Base-by-base conservation (phyloP, 2,329 filamentous ascomycete genomes). In the Fusarium abutilonis region DNA sequence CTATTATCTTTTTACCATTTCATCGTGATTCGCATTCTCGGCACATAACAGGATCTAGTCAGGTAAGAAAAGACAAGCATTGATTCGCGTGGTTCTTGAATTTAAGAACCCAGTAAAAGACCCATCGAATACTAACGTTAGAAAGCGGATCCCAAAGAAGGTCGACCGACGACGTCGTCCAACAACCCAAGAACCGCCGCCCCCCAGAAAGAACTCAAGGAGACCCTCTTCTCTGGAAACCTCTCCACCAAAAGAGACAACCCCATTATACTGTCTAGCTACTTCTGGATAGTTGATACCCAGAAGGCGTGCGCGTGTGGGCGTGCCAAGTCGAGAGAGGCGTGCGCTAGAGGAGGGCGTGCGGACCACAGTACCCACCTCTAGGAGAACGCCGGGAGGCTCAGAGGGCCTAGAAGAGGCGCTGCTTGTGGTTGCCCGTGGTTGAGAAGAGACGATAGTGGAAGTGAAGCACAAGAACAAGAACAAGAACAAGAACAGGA, bases 361-460 rank as follows among this genome's bases (percentile, higher is more conserved):
- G 41, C 46, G 46, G 52, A 57, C 38, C 36, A 57, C 38, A 60
- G 47, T 50, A 44, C 41, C 58, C 62, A 68, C 64, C 47, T 49
- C 56, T 40, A 67, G 68, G 68, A 70, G 64, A 70, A 68, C 62
- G 42, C 66, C 68, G 65, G 54, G 64, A 69, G 66, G 68, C 64
- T 69, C 56, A 68, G 66, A 70, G 66, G 68, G 68, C 47, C 68
- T 57, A 69, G 68, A 70, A 63, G 64, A 68, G 59, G 51, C 62
- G 54, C 50, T 60, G 64, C 36, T 56, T 60, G 45, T 56, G 55
- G 58, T 62, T 57, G 42, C 36, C 54, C 58, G 45, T 56, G 55
- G 58, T 62, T 57, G 42, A 58, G 51, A 44, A 60, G 39, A 49
- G 32, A 48, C n/a, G 39, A 58, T 35, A 53, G 36, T 46, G 35